Percentiles rank a stretch among this genome's conserved stretches.
These are phyloP conservation scores for Paramecium octaurelia DNA, from an alignment of 73 alveolate species.

Conservation along the genomic window DNA sequence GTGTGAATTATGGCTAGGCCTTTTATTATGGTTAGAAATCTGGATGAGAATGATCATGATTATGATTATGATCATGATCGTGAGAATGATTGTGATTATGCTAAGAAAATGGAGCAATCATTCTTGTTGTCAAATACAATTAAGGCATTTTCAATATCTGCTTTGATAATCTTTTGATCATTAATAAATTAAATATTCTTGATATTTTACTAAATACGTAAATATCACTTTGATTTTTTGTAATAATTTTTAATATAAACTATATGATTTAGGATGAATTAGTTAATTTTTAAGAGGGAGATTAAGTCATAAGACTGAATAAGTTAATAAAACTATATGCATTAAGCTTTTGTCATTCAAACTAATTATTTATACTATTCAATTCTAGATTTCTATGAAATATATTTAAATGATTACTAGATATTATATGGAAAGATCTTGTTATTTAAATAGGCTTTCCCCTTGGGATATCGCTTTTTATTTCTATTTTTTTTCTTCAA, in stretches of 20 bases:
- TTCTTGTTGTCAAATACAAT: neutral
- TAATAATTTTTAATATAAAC: neutral
- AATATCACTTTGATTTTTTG: neutral
- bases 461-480: neutral
- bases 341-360: neutral
- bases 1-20: neutral
- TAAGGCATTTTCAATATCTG: neutral
- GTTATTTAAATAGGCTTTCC: neutral
- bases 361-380: neutral
- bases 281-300: too few species aligned
- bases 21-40: slow-evolving; percentile 37
- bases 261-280: too few species aligned
- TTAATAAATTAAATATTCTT: neutral
- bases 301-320: neutral
- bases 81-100: neutral
- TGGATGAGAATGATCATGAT: neutral
- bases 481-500: slow-evolving; percentile 30
- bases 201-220: neutral
- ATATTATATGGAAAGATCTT: neutral
- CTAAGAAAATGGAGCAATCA: neutral
- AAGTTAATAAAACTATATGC: neutral
- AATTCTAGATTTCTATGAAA: neutral
- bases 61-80: neutral
- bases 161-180: neutral
- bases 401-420: neutral